phyloP scores from a whole-genome alignment of 2,329 filamentous ascomycete genomes.

The Scorias spongiosa region DNA sequence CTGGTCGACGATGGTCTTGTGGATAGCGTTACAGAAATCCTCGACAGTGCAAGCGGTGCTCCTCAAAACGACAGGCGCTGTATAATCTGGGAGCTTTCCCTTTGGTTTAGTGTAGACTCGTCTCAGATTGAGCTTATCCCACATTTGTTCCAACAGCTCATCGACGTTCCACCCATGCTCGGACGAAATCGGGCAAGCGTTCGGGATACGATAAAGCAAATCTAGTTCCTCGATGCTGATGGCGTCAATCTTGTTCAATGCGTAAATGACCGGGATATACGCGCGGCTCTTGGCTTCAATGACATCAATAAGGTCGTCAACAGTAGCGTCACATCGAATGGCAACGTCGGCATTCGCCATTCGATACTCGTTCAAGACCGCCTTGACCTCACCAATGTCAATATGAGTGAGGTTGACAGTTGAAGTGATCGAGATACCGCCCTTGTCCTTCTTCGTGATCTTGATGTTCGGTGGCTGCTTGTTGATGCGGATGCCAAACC shows the following conservation, averaged over 20 bases:
- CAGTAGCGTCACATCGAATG: slow-evolving; percentile 91
- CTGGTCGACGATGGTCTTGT: slow-evolving; percentile 87
- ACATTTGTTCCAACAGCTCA: slow-evolving; percentile 94
- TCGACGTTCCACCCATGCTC: slow-evolving; percentile 95
- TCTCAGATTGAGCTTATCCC: slow-evolving; percentile 85
- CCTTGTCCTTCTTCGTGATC: slow-evolving; percentile 99
- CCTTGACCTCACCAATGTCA: slow-evolving; percentile 90
- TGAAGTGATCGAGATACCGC: slow-evolving; percentile 88
- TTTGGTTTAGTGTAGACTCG: slow-evolving; percentile 98
- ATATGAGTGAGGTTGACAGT: slow-evolving; percentile 87
- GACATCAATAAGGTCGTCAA: slow-evolving; percentile 93
- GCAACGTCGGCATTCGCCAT: slow-evolving; percentile 95
- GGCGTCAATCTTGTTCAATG: slow-evolving; percentile 96
- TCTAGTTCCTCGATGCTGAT: slow-evolving; percentile 97
- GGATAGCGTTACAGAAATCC: slow-evolving; percentile 96
- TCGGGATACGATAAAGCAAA: slow-evolving; percentile 88
- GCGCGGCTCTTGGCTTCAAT: slow-evolving; percentile 86
- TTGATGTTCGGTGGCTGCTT: slow-evolving; percentile 94
- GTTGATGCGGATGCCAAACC: slow-evolving; percentile 95
- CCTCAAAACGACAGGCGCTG: slow-evolving; percentile 75
- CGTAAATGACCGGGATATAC: slow-evolving; percentile 98
- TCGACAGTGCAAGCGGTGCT: slow-evolving; percentile 76
- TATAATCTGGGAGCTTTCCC: slow-evolving; percentile 85
- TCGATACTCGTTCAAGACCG: slow-evolving; percentile 92
- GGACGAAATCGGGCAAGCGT: slow-evolving; percentile 91